A percentile compares a stretch with the other conserved stretches of the same genome.
phyloP scores from a whole-genome alignment of 1,284 basidiomycete genomes.

The Puccinia coronata region DNA sequence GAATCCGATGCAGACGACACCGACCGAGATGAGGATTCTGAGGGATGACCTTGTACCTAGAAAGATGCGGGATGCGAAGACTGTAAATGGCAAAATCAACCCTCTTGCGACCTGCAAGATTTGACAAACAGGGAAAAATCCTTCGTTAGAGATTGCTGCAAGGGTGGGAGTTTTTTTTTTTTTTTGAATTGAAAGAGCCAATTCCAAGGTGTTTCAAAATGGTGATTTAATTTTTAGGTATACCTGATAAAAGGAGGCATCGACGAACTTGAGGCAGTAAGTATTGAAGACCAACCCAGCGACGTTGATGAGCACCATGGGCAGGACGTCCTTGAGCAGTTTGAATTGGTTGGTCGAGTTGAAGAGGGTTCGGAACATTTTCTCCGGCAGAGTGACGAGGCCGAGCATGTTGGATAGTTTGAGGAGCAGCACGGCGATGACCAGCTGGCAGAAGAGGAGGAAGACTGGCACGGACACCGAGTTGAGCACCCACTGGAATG shows the following conservation, averaged over 20 bases:
- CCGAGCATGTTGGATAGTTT: conserved; percentile 64
- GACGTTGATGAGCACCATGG: conserved; percentile 66
- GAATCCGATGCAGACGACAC: conserved; percentile 76
- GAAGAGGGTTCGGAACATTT: not conserved
- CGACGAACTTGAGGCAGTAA: conserved; percentile 66
- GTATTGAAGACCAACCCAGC: conserved; percentile 78
- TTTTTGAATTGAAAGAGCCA: no score
- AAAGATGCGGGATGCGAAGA: conserved; percentile 72
- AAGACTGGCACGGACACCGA: conserved; percentile 67
- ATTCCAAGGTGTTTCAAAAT: no score
- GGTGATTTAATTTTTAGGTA: no score
- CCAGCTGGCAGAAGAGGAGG: conserved; percentile 70
- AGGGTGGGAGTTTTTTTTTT: no score
- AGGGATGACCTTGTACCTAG: conserved; percentile 62
- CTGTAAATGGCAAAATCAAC: conserved; percentile 78
- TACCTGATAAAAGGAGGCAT: conserved; percentile 48
- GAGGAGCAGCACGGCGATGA: conserved; percentile 72
- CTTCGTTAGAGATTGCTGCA: no score
- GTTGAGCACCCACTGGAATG: conserved; percentile 48
- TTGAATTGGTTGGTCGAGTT: conserved; percentile 7
- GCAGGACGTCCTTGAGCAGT: conserved; percentile 65
- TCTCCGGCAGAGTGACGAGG: conserved; percentile 64
- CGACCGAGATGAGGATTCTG: conserved; percentile 65
- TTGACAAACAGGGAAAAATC: no score
- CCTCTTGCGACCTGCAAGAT: conserved; percentile 83